These are phyloP conservation scores for Clathrus columnatus DNA, from an alignment of 768 basidiomycete genomes.

Conservation along the genomic window DNA sequence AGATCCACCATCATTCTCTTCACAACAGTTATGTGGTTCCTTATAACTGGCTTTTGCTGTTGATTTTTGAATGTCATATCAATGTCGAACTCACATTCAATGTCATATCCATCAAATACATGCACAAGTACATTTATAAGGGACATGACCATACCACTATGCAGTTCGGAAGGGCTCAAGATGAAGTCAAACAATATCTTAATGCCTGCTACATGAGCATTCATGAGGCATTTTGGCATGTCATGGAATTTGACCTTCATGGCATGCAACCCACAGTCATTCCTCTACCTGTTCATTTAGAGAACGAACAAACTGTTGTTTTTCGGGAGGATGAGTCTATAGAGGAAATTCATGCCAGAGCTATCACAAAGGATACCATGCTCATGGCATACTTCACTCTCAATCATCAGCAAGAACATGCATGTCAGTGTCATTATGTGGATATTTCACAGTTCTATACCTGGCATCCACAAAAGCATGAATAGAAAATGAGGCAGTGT, in stretches of 20 bases:
- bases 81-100: conserved; percentile 38
- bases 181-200: conserved; percentile 30
- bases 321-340: conserved; percentile 27
- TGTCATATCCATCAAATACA: conserved; percentile 35
- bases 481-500: conserved; percentile 25
- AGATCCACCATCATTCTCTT: conserved; percentile 16
- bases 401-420: conserved; percentile 17
- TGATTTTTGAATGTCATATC: conserved; percentile 37
- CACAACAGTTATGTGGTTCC: conserved; percentile 38
- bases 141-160: conserved; percentile 34
- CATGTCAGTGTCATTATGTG: conserved; percentile 24
- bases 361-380: conserved; percentile 19
- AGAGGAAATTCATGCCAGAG: conserved; percentile 9
- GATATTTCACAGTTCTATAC: conserved; percentile 29
- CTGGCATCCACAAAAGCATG: conserved; percentile 15
- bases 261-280: conserved; percentile 28
- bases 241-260: conserved; percentile 27
- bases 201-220: conserved; percentile 32
- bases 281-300: conserved; percentile 35
- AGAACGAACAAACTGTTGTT: conserved; percentile 27
- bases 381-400: conserved; percentile 25
- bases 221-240: conserved; percentile 29
- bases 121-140: conserved; percentile 44
- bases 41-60: conserved; percentile 28
- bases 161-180: conserved; percentile 17